These are phyloP conservation scores for Linderina pennispora DNA, from an alignment of 192 early-diverging fungal species.

Conservation along the genomic window DNA sequence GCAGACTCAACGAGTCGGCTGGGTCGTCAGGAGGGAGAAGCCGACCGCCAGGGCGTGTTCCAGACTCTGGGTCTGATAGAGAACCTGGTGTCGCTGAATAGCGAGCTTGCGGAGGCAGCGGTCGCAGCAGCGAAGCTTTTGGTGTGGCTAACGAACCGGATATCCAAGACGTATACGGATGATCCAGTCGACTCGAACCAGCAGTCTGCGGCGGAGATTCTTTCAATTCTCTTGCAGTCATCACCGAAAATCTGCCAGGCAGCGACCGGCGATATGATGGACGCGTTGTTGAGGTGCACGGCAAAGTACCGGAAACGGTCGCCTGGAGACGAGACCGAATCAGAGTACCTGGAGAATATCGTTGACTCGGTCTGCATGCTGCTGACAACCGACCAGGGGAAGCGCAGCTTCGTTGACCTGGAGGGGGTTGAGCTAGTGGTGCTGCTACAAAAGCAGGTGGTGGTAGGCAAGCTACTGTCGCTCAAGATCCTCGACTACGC, in stretches of 20 bases:
- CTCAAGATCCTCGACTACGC: constrained; percentile 84
- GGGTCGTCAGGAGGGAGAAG: constrained; percentile 44
- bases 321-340: constrained; percentile 77
- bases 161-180: constrained; percentile 11
- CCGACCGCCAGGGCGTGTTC: constrained; percentile 83
- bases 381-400: constrained; percentile 62
- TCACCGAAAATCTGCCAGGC: constrained; percentile 44
- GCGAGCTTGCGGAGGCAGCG: constrained; percentile 56
- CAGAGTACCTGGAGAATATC: constrained; percentile 89
- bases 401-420: constrained; percentile 64
- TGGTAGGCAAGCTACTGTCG: constrained; percentile 72
- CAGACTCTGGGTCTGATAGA: constrained; percentile 80
- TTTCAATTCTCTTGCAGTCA: constrained; percentile 79
- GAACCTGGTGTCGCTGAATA: constrained; percentile 75
- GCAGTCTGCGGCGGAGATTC: constrained; percentile 81
- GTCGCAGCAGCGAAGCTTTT: constrained; percentile 61
- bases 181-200: constrained; percentile 72
- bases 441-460: constrained; percentile 82
- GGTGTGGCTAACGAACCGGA: constrained; percentile 67
- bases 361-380: constrained; percentile 75
- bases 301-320: constrained; percentile 59
- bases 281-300: constrained; percentile 63
- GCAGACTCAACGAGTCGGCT: constrained; percentile 65
- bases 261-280: constrained; percentile 54
- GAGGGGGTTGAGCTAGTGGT: constrained; percentile 93